Conservation (phyloP, 805 yeast genomes). For the Cyberlindnera xishuangbannaensis region DNA sequence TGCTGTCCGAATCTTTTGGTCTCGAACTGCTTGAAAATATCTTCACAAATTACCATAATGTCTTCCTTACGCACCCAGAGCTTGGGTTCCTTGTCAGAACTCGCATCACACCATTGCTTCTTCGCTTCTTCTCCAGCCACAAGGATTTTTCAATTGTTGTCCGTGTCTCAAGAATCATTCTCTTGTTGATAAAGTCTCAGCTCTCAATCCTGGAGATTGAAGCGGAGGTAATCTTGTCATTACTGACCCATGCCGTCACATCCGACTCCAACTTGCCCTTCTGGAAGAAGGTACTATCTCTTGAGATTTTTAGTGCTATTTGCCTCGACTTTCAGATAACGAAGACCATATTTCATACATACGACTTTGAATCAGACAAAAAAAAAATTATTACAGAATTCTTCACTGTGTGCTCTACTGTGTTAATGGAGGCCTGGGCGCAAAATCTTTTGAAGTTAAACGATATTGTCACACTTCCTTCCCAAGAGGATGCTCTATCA, state of each 20-base stretch:
- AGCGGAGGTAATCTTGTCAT: constrained; percentile 72
- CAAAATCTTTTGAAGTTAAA: constrained; percentile 29
- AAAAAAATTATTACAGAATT: constrained; percentile 58
- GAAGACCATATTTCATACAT: constrained; percentile 48
- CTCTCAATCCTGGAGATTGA: constrained; percentile 63
- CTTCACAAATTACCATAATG: constrained; percentile 51
- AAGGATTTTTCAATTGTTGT: constrained; percentile 64
- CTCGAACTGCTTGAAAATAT: constrained; percentile 82
- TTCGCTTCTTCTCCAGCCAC: constrained; percentile 55
- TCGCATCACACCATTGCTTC: constrained; percentile 67
- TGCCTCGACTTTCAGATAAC: constrained; percentile 51
- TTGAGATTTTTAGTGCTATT: constrained; percentile 65
- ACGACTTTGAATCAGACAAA: constrained; percentile 53
- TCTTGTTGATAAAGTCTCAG: constrained; percentile 50
- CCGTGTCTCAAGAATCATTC: constrained; percentile 68
- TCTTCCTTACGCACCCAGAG: constrained; percentile 57
- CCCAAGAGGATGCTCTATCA: constrained; percentile 32
- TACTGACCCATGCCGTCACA: constrained; percentile 67
- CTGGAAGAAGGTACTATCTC: constrained; percentile 72
- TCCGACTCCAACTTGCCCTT: constrained; percentile 45
- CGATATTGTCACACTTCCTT: constrained; percentile 25
- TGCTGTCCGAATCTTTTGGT: constrained; percentile 59
- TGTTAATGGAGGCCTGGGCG: constrained; percentile 29
- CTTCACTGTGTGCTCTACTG: constrained; percentile 35
- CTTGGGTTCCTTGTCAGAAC: constrained; percentile 60